Conservation (phyloP, 345 rosid species). For the Salix koriyanagi region DNA sequence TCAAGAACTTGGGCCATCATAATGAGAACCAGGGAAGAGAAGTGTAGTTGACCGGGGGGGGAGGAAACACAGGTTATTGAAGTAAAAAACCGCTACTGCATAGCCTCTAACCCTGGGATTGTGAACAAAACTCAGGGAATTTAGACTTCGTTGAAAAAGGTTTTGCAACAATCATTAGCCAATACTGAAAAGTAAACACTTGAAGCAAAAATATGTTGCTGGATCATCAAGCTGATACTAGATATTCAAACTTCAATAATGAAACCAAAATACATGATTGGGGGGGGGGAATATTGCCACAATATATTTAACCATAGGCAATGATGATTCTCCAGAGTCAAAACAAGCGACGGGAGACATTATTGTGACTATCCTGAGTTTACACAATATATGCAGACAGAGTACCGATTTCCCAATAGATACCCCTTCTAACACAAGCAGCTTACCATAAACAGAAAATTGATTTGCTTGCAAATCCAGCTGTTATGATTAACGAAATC, state of each 20-base stretch:
- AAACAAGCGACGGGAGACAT: slow-evolving; percentile 16
- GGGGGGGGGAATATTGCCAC: background rate
- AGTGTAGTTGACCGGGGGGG: background rate
- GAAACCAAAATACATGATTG: slow-evolving; percentile 4
- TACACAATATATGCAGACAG: slow-evolving; percentile 28
- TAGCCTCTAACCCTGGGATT: background rate
- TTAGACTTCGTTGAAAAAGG: background rate
- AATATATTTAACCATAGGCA: slow-evolving; percentile 21
- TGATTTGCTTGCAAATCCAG: slow-evolving; percentile 1
- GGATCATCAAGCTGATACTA: background rate
- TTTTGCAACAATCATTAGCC: background rate
- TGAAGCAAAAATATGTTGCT: background rate
- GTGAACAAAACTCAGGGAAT: background rate
- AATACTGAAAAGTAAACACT: background rate
- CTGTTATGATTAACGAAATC: slow-evolving; percentile 2
- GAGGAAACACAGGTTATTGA: too few species aligned
- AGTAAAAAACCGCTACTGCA: background rate
- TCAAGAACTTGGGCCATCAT: background rate
- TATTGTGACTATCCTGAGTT: slow-evolving; percentile 16
- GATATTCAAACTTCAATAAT: slow-evolving; percentile 11
- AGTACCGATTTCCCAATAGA: slow-evolving; percentile 7
- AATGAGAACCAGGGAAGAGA: background rate
- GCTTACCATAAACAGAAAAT: slow-evolving; percentile 28
- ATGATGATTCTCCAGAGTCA: slow-evolving; percentile 11
- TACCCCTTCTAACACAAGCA: slow-evolving; percentile 12